These are phyloP conservation scores for Lolium rigidum DNA, from an alignment of 176 grass and related monocot species.

Conservation along the genomic window DNA sequence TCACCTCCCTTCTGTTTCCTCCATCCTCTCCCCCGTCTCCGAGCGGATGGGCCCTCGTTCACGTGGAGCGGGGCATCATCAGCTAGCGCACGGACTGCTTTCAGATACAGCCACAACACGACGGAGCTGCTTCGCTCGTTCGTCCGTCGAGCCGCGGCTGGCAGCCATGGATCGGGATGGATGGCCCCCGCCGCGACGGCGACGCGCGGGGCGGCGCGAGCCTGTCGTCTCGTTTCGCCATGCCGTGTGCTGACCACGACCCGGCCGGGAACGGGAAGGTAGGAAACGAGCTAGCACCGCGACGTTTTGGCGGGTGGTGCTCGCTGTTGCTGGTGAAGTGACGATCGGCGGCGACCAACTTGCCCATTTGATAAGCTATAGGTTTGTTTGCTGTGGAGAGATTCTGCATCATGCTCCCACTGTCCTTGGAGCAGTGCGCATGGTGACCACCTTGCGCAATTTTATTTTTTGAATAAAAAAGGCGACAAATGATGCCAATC, in stretches of 20 bases:
- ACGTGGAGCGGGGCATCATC: background rate
- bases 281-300: too few relatives aligned
- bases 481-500: too few relatives aligned
- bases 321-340: background rate
- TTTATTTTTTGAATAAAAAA: too few relatives aligned
- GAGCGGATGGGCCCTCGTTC: background rate
- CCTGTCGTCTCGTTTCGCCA: background rate
- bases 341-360: background rate
- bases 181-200: background rate
- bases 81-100: background rate
- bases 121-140: background rate
- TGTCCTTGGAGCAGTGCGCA: conserved; percentile 15
- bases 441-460: too few relatives aligned
- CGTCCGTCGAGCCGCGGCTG: background rate
- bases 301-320: conserved; percentile 12
- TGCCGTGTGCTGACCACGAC: background rate
- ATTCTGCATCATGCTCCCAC: background rate
- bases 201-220: background rate
- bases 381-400: background rate
- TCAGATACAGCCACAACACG: background rate
- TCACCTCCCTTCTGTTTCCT: background rate
- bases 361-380: background rate
- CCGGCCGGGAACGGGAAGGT: background rate
- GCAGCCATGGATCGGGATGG: background rate
- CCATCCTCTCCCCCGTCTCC: background rate